phyloP scores from a whole-genome alignment of 345 rosid species.

The Reutealis trisperma region DNA sequence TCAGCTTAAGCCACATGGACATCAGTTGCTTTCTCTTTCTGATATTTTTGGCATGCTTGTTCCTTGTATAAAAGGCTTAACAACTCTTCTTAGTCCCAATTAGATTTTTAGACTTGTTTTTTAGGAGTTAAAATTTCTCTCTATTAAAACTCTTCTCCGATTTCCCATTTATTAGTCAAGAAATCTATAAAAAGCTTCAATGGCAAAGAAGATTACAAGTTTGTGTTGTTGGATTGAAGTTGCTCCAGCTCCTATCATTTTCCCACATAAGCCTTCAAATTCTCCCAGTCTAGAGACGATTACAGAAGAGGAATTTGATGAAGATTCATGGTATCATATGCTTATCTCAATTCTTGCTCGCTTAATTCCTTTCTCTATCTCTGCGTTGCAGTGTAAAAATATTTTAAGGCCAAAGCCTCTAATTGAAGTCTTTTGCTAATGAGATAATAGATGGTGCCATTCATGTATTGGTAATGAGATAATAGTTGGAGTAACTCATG shows the following conservation, averaged over 20 bases:
- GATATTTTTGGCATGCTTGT: background rate
- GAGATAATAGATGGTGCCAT: background rate
- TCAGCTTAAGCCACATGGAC: too few species aligned
- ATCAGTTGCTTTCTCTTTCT: background rate
- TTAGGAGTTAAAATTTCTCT: too few species aligned
- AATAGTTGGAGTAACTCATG: too few species aligned
- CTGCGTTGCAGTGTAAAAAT: conserved; percentile 1
- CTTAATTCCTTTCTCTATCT: background rate
- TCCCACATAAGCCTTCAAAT: conserved; percentile 41
- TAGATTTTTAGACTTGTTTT: background rate
- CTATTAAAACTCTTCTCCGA: too few species aligned
- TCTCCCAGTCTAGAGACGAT: conserved; percentile 49
- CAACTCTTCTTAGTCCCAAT: background rate
- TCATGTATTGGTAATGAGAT: too few species aligned
- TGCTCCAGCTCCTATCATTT: conserved; percentile 48
- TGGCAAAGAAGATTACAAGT: conserved; percentile 23
- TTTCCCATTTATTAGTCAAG: too few species aligned
- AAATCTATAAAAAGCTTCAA: conserved; percentile 1
- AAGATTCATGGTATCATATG: background rate
- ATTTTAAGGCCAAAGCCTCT: too few species aligned
- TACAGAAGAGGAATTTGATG: conserved; percentile 37
- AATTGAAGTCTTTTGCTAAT: background rate
- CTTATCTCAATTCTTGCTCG: background rate
- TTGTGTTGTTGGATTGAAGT: conserved; percentile 39
- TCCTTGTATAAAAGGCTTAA: background rate